Conservation (phyloP, 768 basidiomycete species). For the Floccularia luteovirens region DNA sequence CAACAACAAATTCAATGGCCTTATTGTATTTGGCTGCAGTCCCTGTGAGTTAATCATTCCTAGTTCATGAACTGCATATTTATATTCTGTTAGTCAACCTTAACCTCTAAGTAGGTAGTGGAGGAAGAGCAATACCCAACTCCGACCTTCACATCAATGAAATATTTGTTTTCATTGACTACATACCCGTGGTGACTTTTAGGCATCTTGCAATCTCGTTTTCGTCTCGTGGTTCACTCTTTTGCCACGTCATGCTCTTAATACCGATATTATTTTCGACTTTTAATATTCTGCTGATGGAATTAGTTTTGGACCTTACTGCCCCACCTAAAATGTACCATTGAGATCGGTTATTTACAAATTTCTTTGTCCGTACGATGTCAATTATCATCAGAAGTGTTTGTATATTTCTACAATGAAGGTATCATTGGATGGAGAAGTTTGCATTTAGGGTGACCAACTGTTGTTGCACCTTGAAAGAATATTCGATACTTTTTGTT, state of each 20-base stretch:
- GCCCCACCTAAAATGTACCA: too few species aligned
- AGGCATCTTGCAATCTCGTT: neutral
- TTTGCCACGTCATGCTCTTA: constrained; percentile 9
- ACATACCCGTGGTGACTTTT: neutral
- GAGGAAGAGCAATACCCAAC: neutral
- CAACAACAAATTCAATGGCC: constrained; percentile 33
- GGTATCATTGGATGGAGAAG: too few species aligned
- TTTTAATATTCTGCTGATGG: neutral
- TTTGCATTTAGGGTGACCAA: too few species aligned
- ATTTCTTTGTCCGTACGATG: too few species aligned
- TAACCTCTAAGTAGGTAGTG: constrained; percentile 9
- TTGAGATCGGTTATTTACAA: too few species aligned
- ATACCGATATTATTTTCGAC: neutral
- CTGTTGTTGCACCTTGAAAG: too few species aligned
- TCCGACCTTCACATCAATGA: neutral
- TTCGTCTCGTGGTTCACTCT: constrained; percentile 12
- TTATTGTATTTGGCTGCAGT: constrained; percentile 33
- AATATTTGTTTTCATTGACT: neutral
- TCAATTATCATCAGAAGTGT: too few species aligned
- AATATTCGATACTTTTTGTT: too few species aligned
- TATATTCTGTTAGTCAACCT: constrained; percentile 12
- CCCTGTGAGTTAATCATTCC: constrained; percentile 24
- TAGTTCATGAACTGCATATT: neutral
- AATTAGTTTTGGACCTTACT: too few species aligned
- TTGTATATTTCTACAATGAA: too few species aligned